phyloP scores from a whole-genome alignment of 1,284 basidiomycete species.

The Phlebopus sp. region DNA sequence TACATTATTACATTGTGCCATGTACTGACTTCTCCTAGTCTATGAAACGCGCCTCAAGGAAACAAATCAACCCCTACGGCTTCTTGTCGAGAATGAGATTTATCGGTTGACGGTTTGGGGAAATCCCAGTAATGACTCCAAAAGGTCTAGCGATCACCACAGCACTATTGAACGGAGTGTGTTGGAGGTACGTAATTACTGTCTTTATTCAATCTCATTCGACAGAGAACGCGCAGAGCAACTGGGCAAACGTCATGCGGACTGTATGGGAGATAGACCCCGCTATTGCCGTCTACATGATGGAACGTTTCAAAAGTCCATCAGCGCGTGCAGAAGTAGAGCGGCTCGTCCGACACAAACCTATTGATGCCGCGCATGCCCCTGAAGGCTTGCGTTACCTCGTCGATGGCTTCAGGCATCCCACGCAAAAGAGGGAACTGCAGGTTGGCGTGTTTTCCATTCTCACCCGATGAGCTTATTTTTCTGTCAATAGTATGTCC shows the following conservation, averaged over 20 bases:
- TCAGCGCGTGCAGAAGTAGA: slow-evolving; percentile 68
- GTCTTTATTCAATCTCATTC: not conserved
- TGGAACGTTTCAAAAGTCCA: slow-evolving; percentile 80
- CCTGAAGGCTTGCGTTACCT: slow-evolving; percentile 82
- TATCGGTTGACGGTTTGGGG: slow-evolving; percentile 86
- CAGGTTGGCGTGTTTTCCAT: slow-evolving; percentile 47
- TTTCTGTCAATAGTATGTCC: slow-evolving; percentile 59
- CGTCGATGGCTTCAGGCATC: slow-evolving; percentile 69
- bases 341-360: slow-evolving; percentile 72
- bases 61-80: slow-evolving; percentile 69
- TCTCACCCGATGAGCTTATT: slow-evolving; percentile 6
- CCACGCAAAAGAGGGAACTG: slow-evolving; percentile 59
- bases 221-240: slow-evolving; percentile 42
- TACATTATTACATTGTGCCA: not conserved
- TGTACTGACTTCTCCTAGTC: slow-evolving; percentile 38
- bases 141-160: slow-evolving; percentile 61
- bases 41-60: slow-evolving; percentile 59
- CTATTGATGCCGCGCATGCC: slow-evolving; percentile 68
- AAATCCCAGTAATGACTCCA: slow-evolving; percentile 80
- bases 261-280: slow-evolving; percentile 86
- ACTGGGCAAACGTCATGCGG: slow-evolving; percentile 69
- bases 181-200: slow-evolving; percentile 48
- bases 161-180: slow-evolving; percentile 57
- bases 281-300: slow-evolving; percentile 78
- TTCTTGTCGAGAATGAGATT: slow-evolving; percentile 91